Evolutionary conservation across 768 basidiomycete species (phyloP).

Genomic region (Ramaria sp.): DNA sequence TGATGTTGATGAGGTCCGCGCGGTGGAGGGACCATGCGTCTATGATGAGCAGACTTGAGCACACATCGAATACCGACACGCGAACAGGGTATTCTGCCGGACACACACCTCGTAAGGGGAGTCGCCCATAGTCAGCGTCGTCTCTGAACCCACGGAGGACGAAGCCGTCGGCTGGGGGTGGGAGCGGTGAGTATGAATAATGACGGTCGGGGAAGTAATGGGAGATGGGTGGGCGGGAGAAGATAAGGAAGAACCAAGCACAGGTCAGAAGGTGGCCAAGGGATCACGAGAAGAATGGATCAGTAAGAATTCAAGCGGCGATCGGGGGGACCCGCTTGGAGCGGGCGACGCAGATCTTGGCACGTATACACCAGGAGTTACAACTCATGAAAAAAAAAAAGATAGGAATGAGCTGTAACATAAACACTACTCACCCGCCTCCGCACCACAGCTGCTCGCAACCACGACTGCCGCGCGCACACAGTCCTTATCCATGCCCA

Average conservation of each 20-base stretch:
- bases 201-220: background rate
- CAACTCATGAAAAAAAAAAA: background rate
- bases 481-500: slow-evolving; percentile 28
- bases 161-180: background rate
- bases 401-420: no score
- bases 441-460: background rate
- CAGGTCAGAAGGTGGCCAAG: no score
- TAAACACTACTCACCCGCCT: background rate
- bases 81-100: background rate
- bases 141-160: background rate
- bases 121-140: background rate
- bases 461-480: background rate
- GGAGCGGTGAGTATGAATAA: background rate
- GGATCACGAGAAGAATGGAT: no score
- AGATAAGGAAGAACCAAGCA: no score
- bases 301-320: background rate
- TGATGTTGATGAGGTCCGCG: slow-evolving; percentile 51
- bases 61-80: background rate
- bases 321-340: no score
- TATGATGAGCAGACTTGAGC: background rate
- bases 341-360: no score
- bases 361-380: no score
- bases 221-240: no score
- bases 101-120: background rate
- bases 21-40: slow-evolving; percentile 35